Evolutionary conservation across 2,329 filamentous ascomycete genomes (phyloP).

Genomic region (Neurospora crassa): DNA sequence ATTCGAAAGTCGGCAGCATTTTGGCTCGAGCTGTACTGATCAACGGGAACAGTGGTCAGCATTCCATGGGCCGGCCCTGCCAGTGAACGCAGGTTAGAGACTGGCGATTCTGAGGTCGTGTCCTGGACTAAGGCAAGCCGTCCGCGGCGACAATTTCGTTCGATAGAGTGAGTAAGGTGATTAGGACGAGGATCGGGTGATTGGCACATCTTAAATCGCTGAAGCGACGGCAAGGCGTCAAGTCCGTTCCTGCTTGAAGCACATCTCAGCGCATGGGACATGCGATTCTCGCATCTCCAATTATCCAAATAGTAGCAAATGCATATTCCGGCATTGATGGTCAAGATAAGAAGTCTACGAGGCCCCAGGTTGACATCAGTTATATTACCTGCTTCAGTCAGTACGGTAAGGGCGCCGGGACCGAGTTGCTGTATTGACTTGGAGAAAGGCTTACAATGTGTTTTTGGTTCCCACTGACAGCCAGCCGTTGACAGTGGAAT

Average conservation of each 20-base stretch:
- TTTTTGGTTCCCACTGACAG: not conserved
- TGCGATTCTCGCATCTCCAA: not conserved
- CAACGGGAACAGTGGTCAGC: not conserved
- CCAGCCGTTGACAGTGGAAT: not conserved
- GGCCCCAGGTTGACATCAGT: not conserved
- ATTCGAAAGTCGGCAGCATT: not conserved
- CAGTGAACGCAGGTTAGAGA: not conserved
- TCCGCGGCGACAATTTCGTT: not conserved
- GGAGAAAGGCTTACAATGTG: not conserved
- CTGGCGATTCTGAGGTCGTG: not conserved
- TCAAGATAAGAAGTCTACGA: not conserved
- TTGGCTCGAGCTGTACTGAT: not conserved
- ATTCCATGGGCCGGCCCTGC: not conserved
- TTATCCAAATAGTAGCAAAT: not conserved
- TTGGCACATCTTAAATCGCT: not conserved
- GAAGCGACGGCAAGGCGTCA: not conserved
- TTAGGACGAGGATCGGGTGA: not conserved
- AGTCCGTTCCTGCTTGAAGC: not conserved
- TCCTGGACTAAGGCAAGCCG: not conserved
- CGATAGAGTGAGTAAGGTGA: not conserved
- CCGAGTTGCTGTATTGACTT: not conserved
- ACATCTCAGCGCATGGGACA: not conserved
- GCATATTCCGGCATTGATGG: not conserved
- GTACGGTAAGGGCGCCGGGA: not conserved
- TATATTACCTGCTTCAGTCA: not conserved